Base-by-base conservation (phyloP, 2,329 filamentous ascomycete genomes). In the Colletotrichum sp. region DNA sequence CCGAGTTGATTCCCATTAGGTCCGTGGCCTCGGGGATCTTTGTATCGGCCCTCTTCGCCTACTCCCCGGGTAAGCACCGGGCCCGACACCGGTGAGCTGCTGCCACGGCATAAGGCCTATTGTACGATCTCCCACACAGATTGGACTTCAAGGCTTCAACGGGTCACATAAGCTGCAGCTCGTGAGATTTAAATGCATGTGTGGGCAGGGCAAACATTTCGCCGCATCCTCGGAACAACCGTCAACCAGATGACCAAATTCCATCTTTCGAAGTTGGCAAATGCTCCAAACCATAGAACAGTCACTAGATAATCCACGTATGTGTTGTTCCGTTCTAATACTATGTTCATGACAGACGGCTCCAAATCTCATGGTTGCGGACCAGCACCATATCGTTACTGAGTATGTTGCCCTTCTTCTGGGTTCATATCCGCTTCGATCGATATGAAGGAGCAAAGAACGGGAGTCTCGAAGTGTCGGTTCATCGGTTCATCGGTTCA, bases 241-340 rank as follows among this genome's bases (percentile, higher is more conserved):
- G 9, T n/a, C n/a, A 21, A 52, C 5, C n/a, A 21, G 10, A 52
- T 4, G 5, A 21, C 5, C 0, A 12, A 21, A 3, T 2, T 52
- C 5, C n/a, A 21, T 52, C n/a, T 21, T 52, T 21, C n/a, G 43
- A 4, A 0, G 16, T 4, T 21, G 43, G n/a, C n/a, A 7, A 0
- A 52, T 21, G 18, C 43, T 21, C 10, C 43, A 21, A 21, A 18
- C 10, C 43, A 4, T 52, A 7, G n/a, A 52, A 21, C 12, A 52
- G 16, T 13, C n/a, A 18, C 1, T 21, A 12, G n/a, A 21, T 21
- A 21, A 52, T 21, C 16, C n/a, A 52, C 43, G 10, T 7, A 21
- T 52, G 18, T 21, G 10, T 52, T 52, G 38, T n/a, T 12, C 18
- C 12, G 10, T 2, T 4, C n/a, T 10, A 2, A 0, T 6, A 13